Conservation (phyloP, 2,329 filamentous ascomycete species). For the Penicillium sp. region DNA sequence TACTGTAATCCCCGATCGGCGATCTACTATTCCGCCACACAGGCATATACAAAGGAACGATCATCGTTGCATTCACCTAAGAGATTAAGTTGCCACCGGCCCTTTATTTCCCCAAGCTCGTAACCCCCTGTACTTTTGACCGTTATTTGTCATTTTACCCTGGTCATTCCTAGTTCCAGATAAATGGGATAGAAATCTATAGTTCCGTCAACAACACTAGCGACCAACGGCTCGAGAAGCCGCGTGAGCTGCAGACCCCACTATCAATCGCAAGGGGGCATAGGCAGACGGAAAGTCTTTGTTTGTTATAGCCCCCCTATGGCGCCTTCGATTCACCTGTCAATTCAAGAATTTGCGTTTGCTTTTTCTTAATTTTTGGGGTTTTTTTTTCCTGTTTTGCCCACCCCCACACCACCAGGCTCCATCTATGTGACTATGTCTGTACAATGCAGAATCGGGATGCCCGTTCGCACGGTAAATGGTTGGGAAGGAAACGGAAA, state of each 20-base stretch:
- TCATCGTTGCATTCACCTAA: neutral
- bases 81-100: neutral
- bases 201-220: neutral
- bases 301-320: slow-evolving; percentile 3
- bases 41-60: neutral
- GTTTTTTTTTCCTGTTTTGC: neutral
- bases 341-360: neutral
- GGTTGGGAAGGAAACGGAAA: neutral
- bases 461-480: neutral
- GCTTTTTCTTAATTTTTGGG: neutral
- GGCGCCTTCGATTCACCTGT: neutral
- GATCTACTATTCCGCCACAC: neutral
- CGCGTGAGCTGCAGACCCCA: slow-evolving; percentile 1
- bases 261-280: slow-evolving; percentile 5
- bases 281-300: slow-evolving; percentile 4
- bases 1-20: neutral
- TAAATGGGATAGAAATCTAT: neutral
- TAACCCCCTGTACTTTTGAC: slow-evolving; percentile 1
- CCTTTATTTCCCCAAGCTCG: neutral
- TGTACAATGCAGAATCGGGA: slow-evolving; percentile 4
- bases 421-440: neutral
- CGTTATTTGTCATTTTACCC: slow-evolving; percentile 2
- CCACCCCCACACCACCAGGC: neutral
- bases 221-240: neutral
- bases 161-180: neutral